A percentile compares a stretch with the other conserved stretches of the same genome.
These are phyloP conservation scores for Lipomyces starkeyi DNA, from an alignment of 805 yeast genomes.

Conservation along the genomic window DNA sequence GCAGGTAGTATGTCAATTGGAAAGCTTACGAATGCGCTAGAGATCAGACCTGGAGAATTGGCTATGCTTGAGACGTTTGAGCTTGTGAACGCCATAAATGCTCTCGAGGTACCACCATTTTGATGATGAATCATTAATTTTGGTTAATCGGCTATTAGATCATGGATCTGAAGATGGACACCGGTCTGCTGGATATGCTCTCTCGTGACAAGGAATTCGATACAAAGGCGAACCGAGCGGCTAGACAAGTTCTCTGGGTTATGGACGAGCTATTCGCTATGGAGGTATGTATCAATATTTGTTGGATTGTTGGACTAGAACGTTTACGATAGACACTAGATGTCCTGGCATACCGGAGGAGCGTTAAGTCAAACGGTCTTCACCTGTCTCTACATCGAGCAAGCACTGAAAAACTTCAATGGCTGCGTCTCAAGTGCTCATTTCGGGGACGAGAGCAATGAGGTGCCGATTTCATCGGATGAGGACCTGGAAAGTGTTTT, in stretches of 20 bases:
- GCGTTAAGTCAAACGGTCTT: slow-evolving; percentile 78
- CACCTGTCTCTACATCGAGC: slow-evolving; percentile 75
- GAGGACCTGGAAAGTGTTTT: slow-evolving; percentile 8
- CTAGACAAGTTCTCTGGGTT: slow-evolving; percentile 56
- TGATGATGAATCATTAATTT: slow-evolving; percentile 11
- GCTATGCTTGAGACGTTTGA: slow-evolving; percentile 65
- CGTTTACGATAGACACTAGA: slow-evolving; percentile 29
- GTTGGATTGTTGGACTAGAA: not conserved
- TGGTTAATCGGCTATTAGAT: slow-evolving; percentile 32
- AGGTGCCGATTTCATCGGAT: not conserved
- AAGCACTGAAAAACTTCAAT: slow-evolving; percentile 51
- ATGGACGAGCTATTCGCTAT: slow-evolving; percentile 60
- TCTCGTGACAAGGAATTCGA: slow-evolving; percentile 53
- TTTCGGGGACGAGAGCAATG: slow-evolving; percentile 14
- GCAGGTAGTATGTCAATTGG: not conserved
- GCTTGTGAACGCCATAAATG: slow-evolving; percentile 83
- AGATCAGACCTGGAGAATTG: slow-evolving; percentile 59
- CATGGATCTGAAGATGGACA: slow-evolving; percentile 73
- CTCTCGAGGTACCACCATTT: slow-evolving; percentile 63
- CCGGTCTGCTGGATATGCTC: slow-evolving; percentile 64
- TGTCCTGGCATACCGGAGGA: slow-evolving; percentile 78
- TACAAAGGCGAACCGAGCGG: slow-evolving; percentile 48
- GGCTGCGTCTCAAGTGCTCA: slow-evolving; percentile 25
- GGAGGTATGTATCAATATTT: slow-evolving; percentile 40
- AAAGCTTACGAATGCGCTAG: slow-evolving; percentile 15